A percentile compares a stretch with the other conserved stretches of the same genome.
These are phyloP conservation scores for Ascochyta rabiei DNA, from an alignment of 2,329 filamentous ascomycete species.

Conservation along the genomic window DNA sequence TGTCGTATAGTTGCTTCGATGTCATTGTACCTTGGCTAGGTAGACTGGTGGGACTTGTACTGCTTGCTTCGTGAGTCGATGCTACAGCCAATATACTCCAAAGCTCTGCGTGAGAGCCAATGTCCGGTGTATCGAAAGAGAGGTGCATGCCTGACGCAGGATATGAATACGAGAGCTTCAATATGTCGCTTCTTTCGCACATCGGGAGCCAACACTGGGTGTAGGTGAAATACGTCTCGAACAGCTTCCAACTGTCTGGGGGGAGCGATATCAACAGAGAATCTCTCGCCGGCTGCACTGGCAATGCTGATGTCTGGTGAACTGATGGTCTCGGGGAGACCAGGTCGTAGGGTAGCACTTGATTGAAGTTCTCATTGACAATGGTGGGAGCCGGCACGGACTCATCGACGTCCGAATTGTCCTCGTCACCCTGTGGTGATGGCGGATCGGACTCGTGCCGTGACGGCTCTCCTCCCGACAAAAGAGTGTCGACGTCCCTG, in stretches of 20 bases:
- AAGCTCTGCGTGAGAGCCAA: conserved; percentile 52
- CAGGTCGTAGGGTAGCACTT: conserved; percentile 10
- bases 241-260: conserved; percentile 62
- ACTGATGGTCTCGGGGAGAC: background rate
- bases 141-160: conserved; percentile 51
- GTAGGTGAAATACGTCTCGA: conserved; percentile 77
- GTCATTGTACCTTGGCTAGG: conserved; percentile 11
- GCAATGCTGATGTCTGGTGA: background rate
- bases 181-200: conserved; percentile 68
- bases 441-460: conserved; percentile 24
- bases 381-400: background rate
- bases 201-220: conserved; percentile 80
- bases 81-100: conserved; percentile 54
- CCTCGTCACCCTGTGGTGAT: conserved; percentile 34
- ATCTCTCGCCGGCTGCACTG: background rate
- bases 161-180: conserved; percentile 64
- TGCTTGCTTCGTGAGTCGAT: conserved; percentile 36
- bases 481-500: conserved; percentile 66
- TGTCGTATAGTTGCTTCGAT: conserved; percentile 32
- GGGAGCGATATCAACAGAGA: conserved; percentile 49
- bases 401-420: conserved; percentile 34
- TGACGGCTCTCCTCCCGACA: conserved; percentile 56
- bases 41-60: conserved; percentile 3
- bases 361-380: conserved; percentile 10
- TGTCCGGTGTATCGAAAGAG: conserved; percentile 27